Base-by-base conservation (phyloP, 2,329 filamentous ascomycete genomes). In the Phaeosphaeriaceae sp. region DNA sequence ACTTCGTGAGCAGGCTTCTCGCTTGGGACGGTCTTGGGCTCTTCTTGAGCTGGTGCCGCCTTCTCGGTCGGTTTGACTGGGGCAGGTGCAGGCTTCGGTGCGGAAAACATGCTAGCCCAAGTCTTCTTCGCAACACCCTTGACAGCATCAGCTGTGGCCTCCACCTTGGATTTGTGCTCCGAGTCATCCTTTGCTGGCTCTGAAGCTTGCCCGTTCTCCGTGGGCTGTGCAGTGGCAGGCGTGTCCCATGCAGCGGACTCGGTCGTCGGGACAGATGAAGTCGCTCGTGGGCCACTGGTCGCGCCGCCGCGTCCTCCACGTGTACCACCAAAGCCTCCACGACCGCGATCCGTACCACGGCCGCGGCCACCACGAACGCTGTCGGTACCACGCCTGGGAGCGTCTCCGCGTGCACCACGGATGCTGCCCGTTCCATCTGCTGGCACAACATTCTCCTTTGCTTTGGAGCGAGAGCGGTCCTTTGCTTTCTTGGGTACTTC, bases 401-500 rank as follows among this genome's bases (percentile, higher is more conserved):
- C 61, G 40, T 65, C 67, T 51, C 64, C 63, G 54, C 66, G 67
- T 50, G 58, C 56, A 51, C 67, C 69, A 53, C 71, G 72, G 49
- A 61, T 27, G 33, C 67, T 62, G 22, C 69, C 60, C 4, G 61
- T 59, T 65, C 86, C 84, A 67, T 84, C 83, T 59, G 84, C 78
- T 57, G 85, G 81, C 62, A 83, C 79, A 54, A 80, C 68, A 55
- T 85, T 78, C 54, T 91, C 87, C 79, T 91, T 90, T 33, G 61
- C 53, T 85, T 93, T 94, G 67, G 89, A 85, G 78, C 89, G 88
- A 70, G 88, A 81, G 66, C 86, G 83, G 69, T 90, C 87, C 83
- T 93, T 93, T 82, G 90, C 90, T 73, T 87, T 86, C 68, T 89
- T 90, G 19, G 68, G 68, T 67, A 95, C 91, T 78, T 94, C 91